Evolutionary conservation across 176 grass and related monocot species (phyloP).

Genomic region (Oryza coarctata): DNA sequence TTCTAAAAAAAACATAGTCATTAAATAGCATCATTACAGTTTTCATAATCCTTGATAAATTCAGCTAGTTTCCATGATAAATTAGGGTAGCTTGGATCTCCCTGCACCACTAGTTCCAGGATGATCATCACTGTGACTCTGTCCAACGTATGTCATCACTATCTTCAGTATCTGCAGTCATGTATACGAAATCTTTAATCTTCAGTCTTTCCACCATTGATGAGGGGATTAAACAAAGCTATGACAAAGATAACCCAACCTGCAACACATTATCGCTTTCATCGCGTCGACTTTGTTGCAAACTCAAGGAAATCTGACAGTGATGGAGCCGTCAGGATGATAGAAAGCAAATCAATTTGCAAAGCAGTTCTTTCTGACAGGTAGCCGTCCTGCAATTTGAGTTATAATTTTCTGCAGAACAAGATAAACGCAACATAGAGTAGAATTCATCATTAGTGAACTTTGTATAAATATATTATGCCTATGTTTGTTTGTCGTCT

Average conservation of each 20-base stretch:
- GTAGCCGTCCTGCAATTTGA: background rate
- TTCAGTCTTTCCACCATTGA: background rate
- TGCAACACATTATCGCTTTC: background rate
- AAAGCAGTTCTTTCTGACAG: background rate
- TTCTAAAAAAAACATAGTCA: background rate
- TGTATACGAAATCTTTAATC: background rate
- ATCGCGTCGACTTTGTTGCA: background rate
- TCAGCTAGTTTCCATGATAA: background rate
- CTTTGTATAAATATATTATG: no score
- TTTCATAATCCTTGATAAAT: background rate
- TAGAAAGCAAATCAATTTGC: background rate
- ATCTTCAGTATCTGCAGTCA: background rate
- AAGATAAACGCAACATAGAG: no score
- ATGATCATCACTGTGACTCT: background rate
- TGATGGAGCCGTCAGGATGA: background rate
- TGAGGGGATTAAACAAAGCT: background rate
- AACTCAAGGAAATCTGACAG: background rate
- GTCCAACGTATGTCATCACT: background rate
- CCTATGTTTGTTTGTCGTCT: no score
- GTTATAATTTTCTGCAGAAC: background rate
- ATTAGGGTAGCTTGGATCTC: background rate
- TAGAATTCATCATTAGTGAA: no score
- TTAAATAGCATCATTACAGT: background rate
- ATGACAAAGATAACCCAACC: constrained; percentile 35
- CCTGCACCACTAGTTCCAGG: background rate